These are phyloP conservation scores for Mortierella sp. DNA, from an alignment of 371 early-diverging fungal genomes.

Conservation along the genomic window DNA sequence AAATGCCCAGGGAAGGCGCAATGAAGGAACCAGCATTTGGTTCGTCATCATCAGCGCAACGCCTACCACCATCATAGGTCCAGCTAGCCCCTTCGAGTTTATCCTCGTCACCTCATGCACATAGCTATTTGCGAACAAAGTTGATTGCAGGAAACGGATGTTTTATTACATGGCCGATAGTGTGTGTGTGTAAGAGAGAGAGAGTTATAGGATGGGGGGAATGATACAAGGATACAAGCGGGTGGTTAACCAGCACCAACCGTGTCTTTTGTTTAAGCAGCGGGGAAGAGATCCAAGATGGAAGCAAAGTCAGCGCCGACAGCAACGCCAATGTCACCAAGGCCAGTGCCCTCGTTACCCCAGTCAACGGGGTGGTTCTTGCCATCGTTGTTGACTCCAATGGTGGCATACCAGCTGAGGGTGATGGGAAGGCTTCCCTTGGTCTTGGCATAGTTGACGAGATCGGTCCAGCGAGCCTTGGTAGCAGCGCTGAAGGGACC, in stretches of 20 bases:
- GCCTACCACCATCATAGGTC: no score
- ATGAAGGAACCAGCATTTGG: background rate
- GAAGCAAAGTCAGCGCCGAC: conserved; percentile 41
- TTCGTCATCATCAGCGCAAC: background rate
- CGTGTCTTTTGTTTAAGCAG: background rate
- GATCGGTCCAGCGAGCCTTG: conserved; percentile 1
- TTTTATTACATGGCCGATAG: background rate
- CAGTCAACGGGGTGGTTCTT: conserved; percentile 29
- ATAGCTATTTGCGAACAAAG: no score
- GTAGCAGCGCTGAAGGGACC: background rate
- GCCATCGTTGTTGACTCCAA: conserved; percentile 36
- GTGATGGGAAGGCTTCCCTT: conserved; percentile 29
- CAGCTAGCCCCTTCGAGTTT: no score
- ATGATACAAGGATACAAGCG: background rate
- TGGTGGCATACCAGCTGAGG: conserved; percentile 13
- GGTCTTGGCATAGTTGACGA: conserved; percentile 31
- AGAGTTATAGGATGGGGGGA: background rate
- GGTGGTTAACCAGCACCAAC: background rate
- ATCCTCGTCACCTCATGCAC: no score
- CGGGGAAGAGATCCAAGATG: conserved; percentile 18
- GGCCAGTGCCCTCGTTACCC: conserved; percentile 1
- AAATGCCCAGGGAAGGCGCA: background rate
- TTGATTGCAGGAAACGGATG: background rate
- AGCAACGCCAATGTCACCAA: conserved; percentile 10
- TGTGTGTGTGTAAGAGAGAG: no score